Conservation (phyloP, 2,329 filamentous ascomycete genomes). For the Pseudogymnoascus destructans region DNA sequence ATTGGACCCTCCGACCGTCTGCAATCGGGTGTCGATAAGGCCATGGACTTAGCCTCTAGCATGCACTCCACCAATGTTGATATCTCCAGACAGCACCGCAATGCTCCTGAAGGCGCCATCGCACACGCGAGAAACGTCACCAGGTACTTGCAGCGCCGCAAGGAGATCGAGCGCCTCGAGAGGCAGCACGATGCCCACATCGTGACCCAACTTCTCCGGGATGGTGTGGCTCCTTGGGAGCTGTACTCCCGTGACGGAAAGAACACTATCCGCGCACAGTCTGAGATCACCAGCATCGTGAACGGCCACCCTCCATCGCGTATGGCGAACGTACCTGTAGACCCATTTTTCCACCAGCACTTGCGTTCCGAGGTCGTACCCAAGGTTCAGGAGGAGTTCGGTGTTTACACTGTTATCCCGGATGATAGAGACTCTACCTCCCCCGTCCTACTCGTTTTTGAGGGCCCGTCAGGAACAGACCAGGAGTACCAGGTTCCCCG, state of each 20-base stretch:
- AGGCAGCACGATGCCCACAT: slow-evolving; percentile 73
- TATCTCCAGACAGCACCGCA: slow-evolving; percentile 64
- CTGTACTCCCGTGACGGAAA: slow-evolving; percentile 79
- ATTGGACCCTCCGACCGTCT: slow-evolving; percentile 67
- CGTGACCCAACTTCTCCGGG: slow-evolving; percentile 58
- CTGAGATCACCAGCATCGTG: slow-evolving; percentile 62
- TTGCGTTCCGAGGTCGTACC: slow-evolving; percentile 51
- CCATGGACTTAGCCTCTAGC: slow-evolving; percentile 75
- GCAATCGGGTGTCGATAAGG: slow-evolving; percentile 62
- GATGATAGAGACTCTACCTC: slow-evolving; percentile 45
- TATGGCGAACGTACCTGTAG: slow-evolving; percentile 52
- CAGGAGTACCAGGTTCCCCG: slow-evolving; percentile 42
- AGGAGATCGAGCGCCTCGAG: slow-evolving; percentile 73
- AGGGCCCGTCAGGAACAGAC: slow-evolving; percentile 42
- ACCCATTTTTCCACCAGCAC: slow-evolving; percentile 69
- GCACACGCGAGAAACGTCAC: slow-evolving; percentile 76
- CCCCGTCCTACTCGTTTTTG: slow-evolving; percentile 61
- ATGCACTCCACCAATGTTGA: slow-evolving; percentile 81
- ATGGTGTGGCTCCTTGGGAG: slow-evolving; percentile 69
- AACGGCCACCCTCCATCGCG: slow-evolving; percentile 61
- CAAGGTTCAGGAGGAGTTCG: slow-evolving; percentile 52
- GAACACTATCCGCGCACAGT: slow-evolving; percentile 63
- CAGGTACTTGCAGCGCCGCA: slow-evolving; percentile 71
- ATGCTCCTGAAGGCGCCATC: slow-evolving; percentile 57
- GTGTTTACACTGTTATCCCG: slow-evolving; percentile 62